A percentile compares a stretch with the other conserved stretches of the same genome.
Evolutionary conservation across 1,139 yeast genomes (phyloP).

Genomic region (Meyerozyma guilliermondii): DNA sequence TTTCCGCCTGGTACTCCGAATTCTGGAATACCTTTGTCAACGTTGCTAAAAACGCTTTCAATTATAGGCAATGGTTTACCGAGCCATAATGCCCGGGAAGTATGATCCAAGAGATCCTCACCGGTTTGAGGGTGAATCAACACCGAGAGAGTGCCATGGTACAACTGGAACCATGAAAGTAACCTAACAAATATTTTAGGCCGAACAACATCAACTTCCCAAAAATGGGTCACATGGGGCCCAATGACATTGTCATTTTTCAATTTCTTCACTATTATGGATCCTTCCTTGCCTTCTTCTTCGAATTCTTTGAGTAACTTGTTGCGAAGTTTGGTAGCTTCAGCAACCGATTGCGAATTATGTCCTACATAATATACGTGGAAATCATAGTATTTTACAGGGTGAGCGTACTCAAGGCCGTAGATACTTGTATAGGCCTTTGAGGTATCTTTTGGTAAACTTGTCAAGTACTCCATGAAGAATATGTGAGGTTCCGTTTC

Average conservation of each 20-base stretch:
- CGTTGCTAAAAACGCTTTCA: conserved; percentile 13
- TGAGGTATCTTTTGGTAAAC: conserved; percentile 15
- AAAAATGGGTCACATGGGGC: conserved; percentile 28
- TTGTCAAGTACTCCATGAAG: conserved; percentile 28
- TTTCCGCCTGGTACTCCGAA: conserved; percentile 23
- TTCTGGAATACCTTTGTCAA: conserved; percentile 16
- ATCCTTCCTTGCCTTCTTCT: conserved; percentile 20
- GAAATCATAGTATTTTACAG: conserved; percentile 31
- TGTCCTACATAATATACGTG: conserved; percentile 29
- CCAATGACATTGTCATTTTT: conserved; percentile 24
- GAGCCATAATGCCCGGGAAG: conserved; percentile 27
- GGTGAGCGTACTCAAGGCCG: conserved; percentile 19
- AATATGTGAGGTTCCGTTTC: no score
- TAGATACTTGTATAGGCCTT: conserved; percentile 18
- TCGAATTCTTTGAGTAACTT: conserved; percentile 22
- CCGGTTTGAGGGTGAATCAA: conserved; percentile 33
- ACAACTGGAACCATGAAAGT: conserved; percentile 27
- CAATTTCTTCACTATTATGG: conserved; percentile 26
- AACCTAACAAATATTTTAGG: conserved; percentile 25
- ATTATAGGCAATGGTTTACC: conserved; percentile 22
- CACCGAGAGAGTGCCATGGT: conserved; percentile 26
- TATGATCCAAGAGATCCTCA: conserved; percentile 22
- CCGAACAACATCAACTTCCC: conserved; percentile 30
- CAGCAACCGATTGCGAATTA: conserved; percentile 13
- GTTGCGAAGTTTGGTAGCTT: conserved; percentile 18